Evolutionary conservation across 2,329 filamentous ascomycete genomes (phyloP), one percentile per base, ranked within the genome.

Genomic region (Rhynchosporium secalis): DNA sequence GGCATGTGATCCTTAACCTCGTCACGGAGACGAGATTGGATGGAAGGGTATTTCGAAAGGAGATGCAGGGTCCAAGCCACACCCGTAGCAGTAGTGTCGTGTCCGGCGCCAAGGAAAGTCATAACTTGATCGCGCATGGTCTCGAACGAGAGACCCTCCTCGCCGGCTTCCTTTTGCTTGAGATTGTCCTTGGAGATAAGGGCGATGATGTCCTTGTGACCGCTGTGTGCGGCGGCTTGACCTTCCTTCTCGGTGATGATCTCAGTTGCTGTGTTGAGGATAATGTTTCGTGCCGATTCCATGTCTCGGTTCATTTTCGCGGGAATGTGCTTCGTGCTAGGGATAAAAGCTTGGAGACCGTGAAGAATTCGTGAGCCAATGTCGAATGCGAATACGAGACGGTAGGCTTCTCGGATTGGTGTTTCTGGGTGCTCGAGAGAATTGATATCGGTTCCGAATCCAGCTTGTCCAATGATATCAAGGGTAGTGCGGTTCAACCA

Each of bases 121-220:
- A 95, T 94, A 72, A 93, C 83, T 76, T 96, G 91, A 73, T 94
- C 89, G 46, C 91, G 84, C 36, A 96, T 91, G 84, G 56, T 91
- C 86, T 67, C 94, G 88, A 41, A 78, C 82, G 76, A 95, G 92
- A 29, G 80, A 83, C 58, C 89, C 88, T 56, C 85, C 90, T 73
- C 87, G 82, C 61, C 79, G 10, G 91, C 91, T 0, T 93, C 88
- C 66, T 77, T 75, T 48, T 76, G 67, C 67, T 76, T 77, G 65
- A 76, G 72, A 63, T 78, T 78, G 56, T 77, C 76, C 29, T 74
- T 75, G 13, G 76, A 75, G 48, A 78, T 76, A 8, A 79, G 73
- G 0, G 89, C 91, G 48, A 96, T 79, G 64, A 96, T 94, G 73
- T 96, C 91, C 6, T 84, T 76, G 43, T 86, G 85, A 0, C 77